phyloP scores from a whole-genome alignment of 2,329 filamentous ascomycete species.

The Clonostachys rosea region DNA sequence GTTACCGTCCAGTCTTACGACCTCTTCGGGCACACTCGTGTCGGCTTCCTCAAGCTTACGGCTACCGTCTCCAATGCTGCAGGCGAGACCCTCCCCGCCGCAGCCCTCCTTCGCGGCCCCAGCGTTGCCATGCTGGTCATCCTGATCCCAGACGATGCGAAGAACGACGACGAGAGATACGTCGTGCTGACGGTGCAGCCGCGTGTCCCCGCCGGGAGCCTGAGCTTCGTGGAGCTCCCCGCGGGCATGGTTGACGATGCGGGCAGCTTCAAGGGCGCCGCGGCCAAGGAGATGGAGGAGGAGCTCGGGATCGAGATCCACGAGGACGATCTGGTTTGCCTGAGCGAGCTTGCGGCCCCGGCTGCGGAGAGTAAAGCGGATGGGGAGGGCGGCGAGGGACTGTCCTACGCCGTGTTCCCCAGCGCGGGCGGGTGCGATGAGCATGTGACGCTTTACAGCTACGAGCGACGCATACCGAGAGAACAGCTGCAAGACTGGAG shows the following conservation, averaged over 20 bases:
- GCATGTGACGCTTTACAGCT: constrained; percentile 52
- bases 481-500: constrained; percentile 47
- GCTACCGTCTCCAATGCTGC: constrained; percentile 40
- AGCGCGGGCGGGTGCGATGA: constrained; percentile 58
- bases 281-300: constrained; percentile 57
- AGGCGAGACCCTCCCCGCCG: constrained; percentile 46
- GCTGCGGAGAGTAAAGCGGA: constrained; percentile 6
- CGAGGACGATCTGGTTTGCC: constrained; percentile 37
- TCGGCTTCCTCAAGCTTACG: constrained; percentile 54
- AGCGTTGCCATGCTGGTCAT: constrained; percentile 57
- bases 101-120: constrained; percentile 53
- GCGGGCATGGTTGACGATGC: constrained; percentile 53
- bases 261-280: constrained; percentile 50
- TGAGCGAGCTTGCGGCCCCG: constrained; percentile 44
- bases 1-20: constrained; percentile 51
- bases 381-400: constrained; percentile 15
- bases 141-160: constrained; percentile 45
- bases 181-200: constrained; percentile 57
- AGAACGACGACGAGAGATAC: constrained; percentile 38
- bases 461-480: constrained; percentile 46
- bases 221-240: constrained; percentile 51
- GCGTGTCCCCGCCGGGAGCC: constrained; percentile 47
- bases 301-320: constrained; percentile 51
- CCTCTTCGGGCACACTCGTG: constrained; percentile 35
- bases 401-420: constrained; percentile 49